Evolutionary conservation across 208 protist species (phyloP), one percentile per base, ranked within the genome.

Genomic region (Crithidia sp.): DNA sequence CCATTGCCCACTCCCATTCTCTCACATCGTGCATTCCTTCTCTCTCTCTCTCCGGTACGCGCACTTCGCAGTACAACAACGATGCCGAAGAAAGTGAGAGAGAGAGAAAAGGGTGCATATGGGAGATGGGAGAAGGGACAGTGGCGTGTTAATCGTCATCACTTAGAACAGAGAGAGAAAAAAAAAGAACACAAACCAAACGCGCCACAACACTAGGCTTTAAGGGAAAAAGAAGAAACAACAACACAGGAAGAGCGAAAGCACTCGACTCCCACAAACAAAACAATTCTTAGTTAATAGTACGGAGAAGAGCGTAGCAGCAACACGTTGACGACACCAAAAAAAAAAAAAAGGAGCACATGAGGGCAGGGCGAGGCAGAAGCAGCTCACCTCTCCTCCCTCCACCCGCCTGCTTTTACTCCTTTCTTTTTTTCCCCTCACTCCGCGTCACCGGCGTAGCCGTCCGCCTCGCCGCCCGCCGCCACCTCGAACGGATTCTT

Each of bases 401-500:
- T 3, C 50, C 50, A 55, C 14, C 50, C 8, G 14, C 8, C 50
- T 55, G 6, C 19, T 68, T 39, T 74, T 74, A 2, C 63, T 45
- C 59, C 52, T 54, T 47, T 70, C 43, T 65, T 19, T 82, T 65
- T 61, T 47, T 50, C 10, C n/a, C 12, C 7, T 65, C 75, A 89
- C 44, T 90, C 84, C 9, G 56, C 83, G 53, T 92, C 90, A 14
- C 64, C 86, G 7, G 75, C 76, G 73, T 94, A 92, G 41, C 81
- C 85, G 36, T 80, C 81, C n/a, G 72, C 71, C n/a, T 81, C 85
- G 37, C 66, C 84, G 10, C 74, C 84, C 6, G 67, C 52, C 2
- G 81, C 83, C 39, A 94, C 83, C 74, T 96, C 90, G 36, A 96
- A 87, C 36, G 92, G 89, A 73, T 94, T 79, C 55, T 80, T 79